Base-by-base conservation (phyloP, 2,329 filamentous ascomycete species). In the Epichloe gansuensis region DNA sequence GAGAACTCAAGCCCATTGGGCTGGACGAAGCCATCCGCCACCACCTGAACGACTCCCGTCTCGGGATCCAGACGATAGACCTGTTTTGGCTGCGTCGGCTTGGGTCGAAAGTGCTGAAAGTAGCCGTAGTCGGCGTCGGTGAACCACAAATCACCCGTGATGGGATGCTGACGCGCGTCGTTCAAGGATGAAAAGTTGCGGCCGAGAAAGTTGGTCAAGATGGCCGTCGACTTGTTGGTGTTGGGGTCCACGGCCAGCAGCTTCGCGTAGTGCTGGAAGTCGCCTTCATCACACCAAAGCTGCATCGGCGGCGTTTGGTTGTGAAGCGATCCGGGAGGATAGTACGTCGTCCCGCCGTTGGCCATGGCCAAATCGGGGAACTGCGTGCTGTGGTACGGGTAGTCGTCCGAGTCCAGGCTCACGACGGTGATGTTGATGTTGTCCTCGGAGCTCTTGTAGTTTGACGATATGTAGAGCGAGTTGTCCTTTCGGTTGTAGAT, bases 101-200 rank as follows among this genome's bases (percentile, higher is more conserved):
- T 57, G 0, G 75, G 75, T 0, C 80, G 71, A 58, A 83, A 82
- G 25, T 77, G 70, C 59, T 83, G 80, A 43, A 77, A 69, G 55
- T 71, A 77, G 3, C 78, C 81, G 57, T 84, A 84, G 7, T 74
- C 70, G 0, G 77, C 75, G 54, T 85, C 81, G 1, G 80, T 84
- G 59, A 85, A 83, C 68, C 81, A 85, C n/a, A 84, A 66, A 28
- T 79, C 73, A n/a, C 72, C 71, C 53, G 75, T 81, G 11, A 64
- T 62, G 34, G 78, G 71, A 57, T 82, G 73, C 52, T 80, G 61
- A 1, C 72, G 70, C 0, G 78, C 70, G 55, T 84, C 81, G 56
- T 83, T 83, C 11, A 82, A 64, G 0, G 78, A 82, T 61, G 75
- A 80, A 65, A 83, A 83, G 42, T 75, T 70, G 3, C 78, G 73